Conservation (phyloP, 2,329 filamentous ascomycete species). For the Colletotrichum melonis region DNA sequence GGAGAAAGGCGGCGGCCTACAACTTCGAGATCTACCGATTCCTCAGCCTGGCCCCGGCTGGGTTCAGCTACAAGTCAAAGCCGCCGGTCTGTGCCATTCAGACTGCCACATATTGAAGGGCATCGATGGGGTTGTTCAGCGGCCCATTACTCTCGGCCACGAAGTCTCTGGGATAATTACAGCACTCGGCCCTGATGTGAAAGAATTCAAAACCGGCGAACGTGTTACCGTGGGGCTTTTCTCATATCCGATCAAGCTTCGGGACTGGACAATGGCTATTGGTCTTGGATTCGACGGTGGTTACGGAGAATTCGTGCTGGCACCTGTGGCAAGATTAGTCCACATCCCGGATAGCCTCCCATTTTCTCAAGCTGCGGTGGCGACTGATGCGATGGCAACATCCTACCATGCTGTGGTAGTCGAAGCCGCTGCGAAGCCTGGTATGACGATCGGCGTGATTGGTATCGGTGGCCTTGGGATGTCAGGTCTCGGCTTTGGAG, state of each 20-base stretch:
- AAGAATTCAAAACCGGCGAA: background rate
- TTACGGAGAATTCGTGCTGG: slow-evolving; percentile 3
- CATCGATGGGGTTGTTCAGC: background rate
- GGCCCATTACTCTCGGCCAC: slow-evolving; percentile 25
- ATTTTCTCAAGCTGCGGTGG: slow-evolving; percentile 47
- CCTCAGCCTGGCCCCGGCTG: slow-evolving; percentile 12
- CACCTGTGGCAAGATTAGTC: background rate
- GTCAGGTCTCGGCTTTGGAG: background rate
- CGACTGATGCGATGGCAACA: slow-evolving; percentile 53
- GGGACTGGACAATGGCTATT: background rate
- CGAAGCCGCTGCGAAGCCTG: slow-evolving; percentile 45
- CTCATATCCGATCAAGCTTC: background rate
- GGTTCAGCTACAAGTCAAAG: slow-evolving; percentile 22
- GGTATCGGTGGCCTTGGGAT: slow-evolving; percentile 52
- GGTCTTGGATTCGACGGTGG: slow-evolving; percentile 20
- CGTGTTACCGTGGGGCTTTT: slow-evolving; percentile 5
- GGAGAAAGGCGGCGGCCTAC: background rate
- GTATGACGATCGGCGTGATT: slow-evolving; percentile 50
- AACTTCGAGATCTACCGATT: background rate
- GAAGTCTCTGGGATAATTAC: slow-evolving; percentile 18
- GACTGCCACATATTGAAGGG: slow-evolving; percentile 11
- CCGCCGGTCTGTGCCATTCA: slow-evolving; percentile 17
- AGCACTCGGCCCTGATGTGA: background rate
- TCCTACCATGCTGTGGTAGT: slow-evolving; percentile 51
- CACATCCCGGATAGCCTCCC: slow-evolving; percentile 35